Conservation (phyloP, 2,329 filamentous ascomycete genomes). For the Cladobotryum protrusum region DNA sequence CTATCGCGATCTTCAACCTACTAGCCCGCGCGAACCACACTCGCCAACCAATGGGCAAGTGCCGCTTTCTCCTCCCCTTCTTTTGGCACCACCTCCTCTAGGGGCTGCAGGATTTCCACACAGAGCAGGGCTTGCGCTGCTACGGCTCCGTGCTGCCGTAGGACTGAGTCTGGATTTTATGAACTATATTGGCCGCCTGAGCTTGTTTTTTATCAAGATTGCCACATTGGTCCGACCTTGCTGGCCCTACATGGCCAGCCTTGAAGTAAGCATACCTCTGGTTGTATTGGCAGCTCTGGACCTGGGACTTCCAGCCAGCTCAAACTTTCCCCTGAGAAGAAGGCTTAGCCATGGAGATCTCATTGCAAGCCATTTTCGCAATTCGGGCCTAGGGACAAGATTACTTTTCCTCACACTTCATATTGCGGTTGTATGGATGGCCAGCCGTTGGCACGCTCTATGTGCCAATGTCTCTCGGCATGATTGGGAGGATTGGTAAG, state of each 20-base stretch:
- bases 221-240: slow-evolving; percentile 60
- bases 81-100: slow-evolving; percentile 43
- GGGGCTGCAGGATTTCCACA: slow-evolving; percentile 26
- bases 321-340: background rate
- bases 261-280: slow-evolving; percentile 60
- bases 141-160: slow-evolving; percentile 22
- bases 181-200: slow-evolving; percentile 41
- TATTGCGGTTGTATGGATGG: slow-evolving; percentile 29
- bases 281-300: slow-evolving; percentile 64
- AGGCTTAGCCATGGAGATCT: slow-evolving; percentile 14
- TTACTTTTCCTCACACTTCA: slow-evolving; percentile 28
- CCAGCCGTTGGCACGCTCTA: slow-evolving; percentile 26
- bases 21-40: slow-evolving; percentile 1
- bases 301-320: slow-evolving; percentile 34
- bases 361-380: slow-evolving; percentile 13
- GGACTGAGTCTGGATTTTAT: slow-evolving; percentile 24
- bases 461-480: slow-evolving; percentile 24
- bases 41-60: slow-evolving; percentile 9
- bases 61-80: slow-evolving; percentile 32
- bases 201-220: slow-evolving; percentile 64
- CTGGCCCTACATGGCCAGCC: slow-evolving; percentile 62
- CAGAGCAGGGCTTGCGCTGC: slow-evolving; percentile 28
- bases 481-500: slow-evolving; percentile 26
- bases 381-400: slow-evolving; percentile 26
- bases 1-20: background rate